These are phyloP conservation scores for Blastobotrys proliferans DNA, from an alignment of 1,139 yeast genomes.

Conservation along the genomic window DNA sequence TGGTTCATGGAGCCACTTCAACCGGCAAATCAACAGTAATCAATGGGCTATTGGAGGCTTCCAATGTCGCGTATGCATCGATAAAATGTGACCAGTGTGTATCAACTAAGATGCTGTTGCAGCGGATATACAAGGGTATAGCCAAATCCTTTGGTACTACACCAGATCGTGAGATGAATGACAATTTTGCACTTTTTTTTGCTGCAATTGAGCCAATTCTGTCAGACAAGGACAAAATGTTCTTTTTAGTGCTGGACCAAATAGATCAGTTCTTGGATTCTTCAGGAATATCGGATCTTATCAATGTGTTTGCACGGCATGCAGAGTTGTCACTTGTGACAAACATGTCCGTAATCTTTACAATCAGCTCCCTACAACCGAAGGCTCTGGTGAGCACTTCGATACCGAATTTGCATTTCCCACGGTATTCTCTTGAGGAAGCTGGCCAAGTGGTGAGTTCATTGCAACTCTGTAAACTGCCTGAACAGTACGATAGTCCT, in stretches of 20 bases:
- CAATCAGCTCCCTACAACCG: conserved; percentile 44
- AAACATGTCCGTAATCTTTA: conserved; percentile 36
- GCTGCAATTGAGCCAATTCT: neutral
- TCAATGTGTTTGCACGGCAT: conserved; percentile 46
- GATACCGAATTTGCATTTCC: conserved; percentile 49
- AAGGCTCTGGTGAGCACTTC: conserved; percentile 42
- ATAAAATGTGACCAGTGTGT: conserved; percentile 34
- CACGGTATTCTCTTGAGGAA: conserved; percentile 44
- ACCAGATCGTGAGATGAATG: conserved; percentile 8
- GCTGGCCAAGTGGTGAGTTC: conserved; percentile 34
- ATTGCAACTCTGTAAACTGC: conserved; percentile 1
- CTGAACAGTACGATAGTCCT: conserved; percentile 13
- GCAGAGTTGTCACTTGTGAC: conserved; percentile 38
- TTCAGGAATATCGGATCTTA: conserved; percentile 32
- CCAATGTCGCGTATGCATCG: conserved; percentile 27
- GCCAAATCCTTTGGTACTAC: no score
- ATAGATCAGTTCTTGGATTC: conserved; percentile 53
- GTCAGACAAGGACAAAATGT: conserved; percentile 32
- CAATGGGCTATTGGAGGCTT: conserved; percentile 19
- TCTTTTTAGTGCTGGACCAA: conserved; percentile 56
- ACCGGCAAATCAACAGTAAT: conserved; percentile 34
- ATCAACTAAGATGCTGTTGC: conserved; percentile 35
- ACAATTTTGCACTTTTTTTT: conserved; percentile 6
- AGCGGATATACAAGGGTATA: conserved; percentile 33
- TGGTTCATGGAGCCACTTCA: conserved; percentile 34